Conservation (phyloP, 306 rosid species). For the Pyrus betulifolia region DNA sequence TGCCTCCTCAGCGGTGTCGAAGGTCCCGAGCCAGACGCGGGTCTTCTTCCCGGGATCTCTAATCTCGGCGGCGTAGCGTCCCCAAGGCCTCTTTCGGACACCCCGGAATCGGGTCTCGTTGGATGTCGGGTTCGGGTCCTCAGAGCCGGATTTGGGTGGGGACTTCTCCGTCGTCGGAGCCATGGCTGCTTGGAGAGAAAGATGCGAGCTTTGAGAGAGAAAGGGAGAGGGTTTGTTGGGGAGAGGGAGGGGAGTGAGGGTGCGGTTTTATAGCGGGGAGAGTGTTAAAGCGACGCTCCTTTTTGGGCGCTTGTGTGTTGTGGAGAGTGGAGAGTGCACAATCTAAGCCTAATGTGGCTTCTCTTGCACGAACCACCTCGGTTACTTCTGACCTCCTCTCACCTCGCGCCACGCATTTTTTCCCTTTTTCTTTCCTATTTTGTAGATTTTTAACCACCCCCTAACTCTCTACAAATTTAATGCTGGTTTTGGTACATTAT, state of each 20-base stretch:
- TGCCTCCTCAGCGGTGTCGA: slow-evolving; percentile 77
- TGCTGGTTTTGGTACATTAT: background rate
- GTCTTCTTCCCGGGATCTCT: slow-evolving; percentile 82
- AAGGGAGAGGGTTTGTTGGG: slow-evolving; percentile 19
- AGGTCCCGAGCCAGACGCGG: slow-evolving; percentile 86
- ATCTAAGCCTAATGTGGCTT: slow-evolving; percentile 31
- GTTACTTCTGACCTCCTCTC: slow-evolving; percentile 21
- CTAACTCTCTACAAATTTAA: background rate
- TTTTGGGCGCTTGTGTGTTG: slow-evolving; percentile 37
- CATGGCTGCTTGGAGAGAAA: slow-evolving; percentile 16
- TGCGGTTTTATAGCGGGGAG: slow-evolving; percentile 23
- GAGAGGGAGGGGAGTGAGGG: background rate
- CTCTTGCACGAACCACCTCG: slow-evolving; percentile 39
- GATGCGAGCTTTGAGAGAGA: background rate
- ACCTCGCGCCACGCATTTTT: slow-evolving; percentile 17
- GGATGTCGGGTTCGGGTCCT: background rate
- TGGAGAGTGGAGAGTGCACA: slow-evolving; percentile 2
- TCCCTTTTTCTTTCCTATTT: background rate
- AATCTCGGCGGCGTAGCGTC: slow-evolving; percentile 93
- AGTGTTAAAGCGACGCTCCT: slow-evolving; percentile 51
- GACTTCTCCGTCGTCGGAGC: slow-evolving; percentile 29
- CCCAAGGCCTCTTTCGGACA: slow-evolving; percentile 85
- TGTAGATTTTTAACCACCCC: background rate
- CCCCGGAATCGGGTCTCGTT: slow-evolving; percentile 77
- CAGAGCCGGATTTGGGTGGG: slow-evolving; percentile 1